Evolutionary conservation across 2,329 filamentous ascomycete species (phyloP).

Genomic region (Aureobasidium sp.): DNA sequence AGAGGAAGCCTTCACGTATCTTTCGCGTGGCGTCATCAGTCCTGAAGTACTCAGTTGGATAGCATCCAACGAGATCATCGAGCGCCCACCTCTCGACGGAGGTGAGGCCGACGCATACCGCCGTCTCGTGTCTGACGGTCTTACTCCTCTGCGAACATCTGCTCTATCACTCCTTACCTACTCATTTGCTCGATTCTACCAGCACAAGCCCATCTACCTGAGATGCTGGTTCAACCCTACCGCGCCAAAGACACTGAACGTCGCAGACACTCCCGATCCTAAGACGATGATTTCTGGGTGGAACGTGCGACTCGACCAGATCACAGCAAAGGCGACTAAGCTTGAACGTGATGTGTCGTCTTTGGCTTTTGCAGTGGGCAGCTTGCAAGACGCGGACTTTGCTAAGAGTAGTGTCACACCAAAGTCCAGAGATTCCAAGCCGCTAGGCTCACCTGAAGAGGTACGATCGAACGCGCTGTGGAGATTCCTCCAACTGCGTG

Average conservation of each 20-base stretch:
- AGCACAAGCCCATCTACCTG: constrained; percentile 67
- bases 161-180: constrained; percentile 70
- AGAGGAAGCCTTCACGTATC: constrained; percentile 81
- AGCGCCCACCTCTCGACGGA: constrained; percentile 79
- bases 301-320: constrained; percentile 51
- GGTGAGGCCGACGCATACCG: constrained; percentile 72
- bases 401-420: constrained; percentile 57
- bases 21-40: constrained; percentile 73
- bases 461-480: constrained; percentile 69
- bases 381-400: constrained; percentile 62
- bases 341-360: constrained; percentile 18
- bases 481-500: constrained; percentile 82
- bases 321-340: constrained; percentile 14
- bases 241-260: constrained; percentile 42
- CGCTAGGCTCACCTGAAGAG: constrained; percentile 57
- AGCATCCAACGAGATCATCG: constrained; percentile 65
- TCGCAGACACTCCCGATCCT: constrained; percentile 35
- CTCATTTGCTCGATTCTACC: constrained; percentile 73
- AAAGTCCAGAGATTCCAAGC: constrained; percentile 23
- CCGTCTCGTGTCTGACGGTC: constrained; percentile 62
- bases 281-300: constrained; percentile 53
- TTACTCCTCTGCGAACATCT: constrained; percentile 66
- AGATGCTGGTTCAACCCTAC: constrained; percentile 75
- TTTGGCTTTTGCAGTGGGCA: constrained; percentile 45
- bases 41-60: constrained; percentile 74